phyloP scores from a whole-genome alignment of 2,329 filamentous ascomycete genomes.

The Lachnellula hyalina region DNA sequence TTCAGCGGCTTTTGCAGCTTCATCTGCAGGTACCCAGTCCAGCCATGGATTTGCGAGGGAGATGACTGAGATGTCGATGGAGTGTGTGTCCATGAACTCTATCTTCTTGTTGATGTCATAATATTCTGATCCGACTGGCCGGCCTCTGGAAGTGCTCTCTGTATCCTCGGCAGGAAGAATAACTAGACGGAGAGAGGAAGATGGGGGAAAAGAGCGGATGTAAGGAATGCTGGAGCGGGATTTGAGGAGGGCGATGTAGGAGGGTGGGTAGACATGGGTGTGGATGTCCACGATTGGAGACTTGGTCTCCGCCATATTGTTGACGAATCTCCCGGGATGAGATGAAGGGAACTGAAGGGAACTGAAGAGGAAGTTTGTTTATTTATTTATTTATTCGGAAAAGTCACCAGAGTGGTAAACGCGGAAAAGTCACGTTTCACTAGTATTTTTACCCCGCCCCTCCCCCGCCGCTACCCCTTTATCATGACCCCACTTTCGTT shows the following conservation, averaged over 20 bases:
- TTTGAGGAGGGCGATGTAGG: slow-evolving; percentile 56
- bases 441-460: not conserved
- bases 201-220: slow-evolving; percentile 58
- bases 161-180: slow-evolving; percentile 56
- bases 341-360: not conserved
- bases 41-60: slow-evolving; percentile 93
- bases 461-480: not conserved
- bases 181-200: slow-evolving; percentile 57
- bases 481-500: slow-evolving; percentile 2
- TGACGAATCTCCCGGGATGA: not conserved
- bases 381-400: not conserved
- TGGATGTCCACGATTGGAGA: slow-evolving; percentile 57
- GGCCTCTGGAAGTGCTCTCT: slow-evolving; percentile 58
- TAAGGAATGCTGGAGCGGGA: slow-evolving; percentile 61
- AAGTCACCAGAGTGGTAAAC: not conserved
- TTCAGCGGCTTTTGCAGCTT: slow-evolving; percentile 58
- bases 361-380: not conserved
- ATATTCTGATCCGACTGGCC: slow-evolving; percentile 80
- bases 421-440: not conserved
- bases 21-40: slow-evolving; percentile 64
- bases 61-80: slow-evolving; percentile 77
- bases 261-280: slow-evolving; percentile 65
- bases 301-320: slow-evolving; percentile 25
- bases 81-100: slow-evolving; percentile 80
- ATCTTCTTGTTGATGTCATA: slow-evolving; percentile 75